phyloP scores from a whole-genome alignment of 306 rosid species.

The Quercus alba region DNA sequence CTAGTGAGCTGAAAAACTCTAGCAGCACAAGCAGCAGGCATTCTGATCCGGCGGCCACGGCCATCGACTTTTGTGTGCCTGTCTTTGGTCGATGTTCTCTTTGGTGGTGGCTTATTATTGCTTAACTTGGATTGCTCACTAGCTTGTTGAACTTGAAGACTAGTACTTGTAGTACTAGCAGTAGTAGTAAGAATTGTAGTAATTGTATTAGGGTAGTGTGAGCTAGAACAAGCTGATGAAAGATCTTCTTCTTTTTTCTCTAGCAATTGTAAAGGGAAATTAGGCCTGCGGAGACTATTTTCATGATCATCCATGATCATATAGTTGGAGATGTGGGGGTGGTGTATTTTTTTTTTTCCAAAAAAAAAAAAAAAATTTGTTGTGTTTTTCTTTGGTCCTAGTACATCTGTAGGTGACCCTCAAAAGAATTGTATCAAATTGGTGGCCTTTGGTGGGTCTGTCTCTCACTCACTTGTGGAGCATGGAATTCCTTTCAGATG shows the following conservation, averaged over 20 bases:
- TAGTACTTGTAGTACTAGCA: neutral
- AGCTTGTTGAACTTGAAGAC: neutral
- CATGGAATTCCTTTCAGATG: constrained; percentile 75
- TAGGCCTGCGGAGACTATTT: constrained; percentile 81
- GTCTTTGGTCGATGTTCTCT: constrained; percentile 74
- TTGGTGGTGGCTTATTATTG: constrained; percentile 44
- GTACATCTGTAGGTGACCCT: constrained; percentile 57
- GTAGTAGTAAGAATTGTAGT: no score
- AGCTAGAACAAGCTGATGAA: constrained; percentile 37
- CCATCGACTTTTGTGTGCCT: constrained; percentile 94
- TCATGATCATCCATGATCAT: constrained; percentile 74
- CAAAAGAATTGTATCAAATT: constrained; percentile 15
- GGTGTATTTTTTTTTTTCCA: neutral
- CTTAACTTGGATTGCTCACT: constrained; percentile 27
- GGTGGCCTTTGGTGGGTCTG: constrained; percentile 76
- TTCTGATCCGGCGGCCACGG: constrained; percentile 98
- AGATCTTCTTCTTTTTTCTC: constrained; percentile 49
- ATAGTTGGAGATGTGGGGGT: constrained; percentile 23
- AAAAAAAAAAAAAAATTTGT: neutral
- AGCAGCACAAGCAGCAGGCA: constrained; percentile 96
- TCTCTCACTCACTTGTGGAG: constrained; percentile 53
- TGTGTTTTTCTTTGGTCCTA: constrained; percentile 20
- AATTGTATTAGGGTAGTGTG: constrained; percentile 9
- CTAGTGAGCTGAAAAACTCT: constrained; percentile 88
- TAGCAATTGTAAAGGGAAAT: constrained; percentile 85